Conservation (phyloP, 345 rosid genomes). For the Crucihimalaya himalaica region DNA sequence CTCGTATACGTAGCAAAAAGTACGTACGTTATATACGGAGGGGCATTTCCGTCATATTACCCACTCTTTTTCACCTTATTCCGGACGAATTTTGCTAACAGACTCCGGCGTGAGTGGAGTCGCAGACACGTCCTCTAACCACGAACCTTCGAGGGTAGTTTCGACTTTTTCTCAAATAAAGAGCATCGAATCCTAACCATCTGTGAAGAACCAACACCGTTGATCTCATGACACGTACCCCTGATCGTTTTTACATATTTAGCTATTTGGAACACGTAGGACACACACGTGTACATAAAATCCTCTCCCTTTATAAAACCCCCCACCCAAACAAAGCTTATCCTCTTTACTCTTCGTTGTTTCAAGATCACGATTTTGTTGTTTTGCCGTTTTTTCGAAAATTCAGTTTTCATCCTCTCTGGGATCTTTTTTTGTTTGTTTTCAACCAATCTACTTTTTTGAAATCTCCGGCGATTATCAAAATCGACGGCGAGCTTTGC, state of each 20-base stretch:
- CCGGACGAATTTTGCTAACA: conserved; percentile 1
- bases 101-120: conserved; percentile 27
- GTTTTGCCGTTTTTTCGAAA: background rate
- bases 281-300: conserved; percentile 34
- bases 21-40: conserved; percentile 10
- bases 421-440: background rate
- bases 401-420: conserved; percentile 21
- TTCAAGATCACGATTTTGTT: conserved; percentile 3
- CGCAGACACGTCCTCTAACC: conserved; percentile 26
- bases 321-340: background rate
- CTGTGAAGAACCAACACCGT: background rate
- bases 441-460: background rate
- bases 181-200: conserved; percentile 16
- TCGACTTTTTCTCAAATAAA: background rate
- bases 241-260: background rate
- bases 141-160: conserved; percentile 2
- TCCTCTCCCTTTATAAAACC: conserved; percentile 12
- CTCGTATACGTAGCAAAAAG: background rate
- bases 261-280: conserved; percentile 29
- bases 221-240: conserved; percentile 22
- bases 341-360: conserved; percentile 12
- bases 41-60: conserved; percentile 21
- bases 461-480: background rate
- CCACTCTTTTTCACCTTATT: conserved; percentile 15
- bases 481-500: conserved; percentile 22